A percentile compares a stretch with the other conserved stretches of the same genome.
Evolutionary conservation across 1,284 basidiomycete species (phyloP).

Genomic region (Moniliophthora roreri): DNA sequence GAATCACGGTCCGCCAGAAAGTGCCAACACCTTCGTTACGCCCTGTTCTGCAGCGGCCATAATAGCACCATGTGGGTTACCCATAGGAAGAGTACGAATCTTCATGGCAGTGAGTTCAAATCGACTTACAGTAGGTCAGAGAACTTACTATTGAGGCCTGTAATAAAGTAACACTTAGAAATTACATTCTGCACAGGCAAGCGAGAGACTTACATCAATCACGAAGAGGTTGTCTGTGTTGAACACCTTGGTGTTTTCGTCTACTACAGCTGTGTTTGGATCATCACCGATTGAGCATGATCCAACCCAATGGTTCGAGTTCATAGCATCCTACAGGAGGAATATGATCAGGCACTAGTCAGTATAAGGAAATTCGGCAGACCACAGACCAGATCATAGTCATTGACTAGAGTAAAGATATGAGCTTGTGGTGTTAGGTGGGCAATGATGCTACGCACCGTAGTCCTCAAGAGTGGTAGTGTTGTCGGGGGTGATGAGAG

Average conservation of each 20-base stretch:
- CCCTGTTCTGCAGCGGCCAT: constrained; percentile 27
- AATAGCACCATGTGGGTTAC: constrained; percentile 27
- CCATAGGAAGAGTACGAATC: constrained; percentile 16
- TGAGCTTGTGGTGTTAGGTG: constrained; percentile 1
- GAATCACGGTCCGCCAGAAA: constrained; percentile 23
- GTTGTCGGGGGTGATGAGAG: constrained; percentile 59
- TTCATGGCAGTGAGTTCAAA: not conserved
- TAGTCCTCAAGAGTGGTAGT: constrained; percentile 51
- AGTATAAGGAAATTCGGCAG: not conserved
- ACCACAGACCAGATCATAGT: constrained; percentile 41
- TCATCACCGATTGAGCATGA: constrained; percentile 44
- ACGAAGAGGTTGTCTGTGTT: constrained; percentile 56
- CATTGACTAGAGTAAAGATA: constrained; percentile 35
- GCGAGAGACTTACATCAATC: constrained; percentile 36
- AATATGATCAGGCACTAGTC: not conserved
- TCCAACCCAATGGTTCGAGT: constrained; percentile 63
- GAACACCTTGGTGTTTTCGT: constrained; percentile 56
- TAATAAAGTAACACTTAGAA: constrained; percentile 5
- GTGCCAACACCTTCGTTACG: constrained; percentile 26
- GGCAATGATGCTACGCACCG: constrained; percentile 29
- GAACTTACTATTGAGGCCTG: constrained; percentile 34
- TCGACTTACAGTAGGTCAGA: no score
- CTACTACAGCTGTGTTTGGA: constrained; percentile 42
- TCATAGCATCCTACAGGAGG: constrained; percentile 32
- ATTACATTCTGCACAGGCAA: not conserved